Base-by-base conservation (phyloP, 768 basidiomycete genomes). In the Chalciporus chontae region DNA sequence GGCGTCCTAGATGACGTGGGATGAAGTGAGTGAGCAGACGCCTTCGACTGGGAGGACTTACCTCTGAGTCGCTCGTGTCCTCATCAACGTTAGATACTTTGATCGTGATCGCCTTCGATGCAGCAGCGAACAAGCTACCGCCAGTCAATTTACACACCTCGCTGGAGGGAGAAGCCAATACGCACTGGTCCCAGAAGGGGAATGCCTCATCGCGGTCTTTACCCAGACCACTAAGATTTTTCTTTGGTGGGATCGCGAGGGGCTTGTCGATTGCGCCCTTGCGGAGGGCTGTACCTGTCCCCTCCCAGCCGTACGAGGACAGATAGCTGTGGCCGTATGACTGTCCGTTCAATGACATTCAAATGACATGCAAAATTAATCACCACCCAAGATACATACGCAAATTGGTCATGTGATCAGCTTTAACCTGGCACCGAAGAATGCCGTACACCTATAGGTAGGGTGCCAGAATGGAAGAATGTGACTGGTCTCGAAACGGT, bases 141-240 rank as follows among this genome's bases (percentile, higher is more conserved):
- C 10, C 29, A 31, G 29, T 31, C 29, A 31, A 13, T 31, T 34
- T 54, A 42, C 14, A 11, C 37, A 29, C 43, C 23, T 42, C 29
- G 8, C 3, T 21, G 21, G 26, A 31, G n/a, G 14, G 32, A 27
- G 3, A 15, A 23, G 44, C 14, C 26, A 8, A 26, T 26, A 78
- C 90, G 69, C 59, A 95, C 93, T 96, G 92, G 66, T 97, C 94
- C 94, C 94, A 97, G 78, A 97, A 97, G 44, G 94, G 93, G 64
- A 94, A 93, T 0, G 92, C 91, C 59, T 94, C 93, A 61, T 95
- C 94, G 56, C 93, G 79, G 67, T 97, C 91, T 66, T 92, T 94
- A 48, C 94, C 94, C 50, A 97, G 68, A 2, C 94, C 94, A 9
- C 81, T 72, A n/a, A 94, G 73, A 5, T 78, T 90, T 70, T 85